Conservation (phyloP, 2,329 filamentous ascomycete genomes). For the Exophiala mesophila region DNA sequence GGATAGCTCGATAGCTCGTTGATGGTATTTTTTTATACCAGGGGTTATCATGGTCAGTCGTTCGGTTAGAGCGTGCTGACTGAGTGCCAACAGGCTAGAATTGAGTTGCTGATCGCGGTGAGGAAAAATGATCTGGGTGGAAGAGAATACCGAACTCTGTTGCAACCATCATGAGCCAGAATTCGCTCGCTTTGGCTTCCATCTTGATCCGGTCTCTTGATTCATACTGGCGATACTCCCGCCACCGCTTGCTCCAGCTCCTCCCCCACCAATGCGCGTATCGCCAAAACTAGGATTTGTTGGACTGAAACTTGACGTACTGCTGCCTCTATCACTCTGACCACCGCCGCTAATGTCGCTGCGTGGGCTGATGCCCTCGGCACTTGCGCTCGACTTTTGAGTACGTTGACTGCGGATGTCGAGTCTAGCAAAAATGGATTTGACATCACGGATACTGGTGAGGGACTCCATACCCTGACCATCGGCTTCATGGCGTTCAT, state of each 20-base stretch:
- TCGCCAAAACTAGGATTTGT: slow-evolving; percentile 12
- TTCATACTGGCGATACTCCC: not conserved
- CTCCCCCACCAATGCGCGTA: too few species aligned
- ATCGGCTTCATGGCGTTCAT: slow-evolving; percentile 57
- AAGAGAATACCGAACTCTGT: too few species aligned
- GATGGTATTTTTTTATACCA: too few species aligned
- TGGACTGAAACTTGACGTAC: slow-evolving; percentile 17
- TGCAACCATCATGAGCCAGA: slow-evolving; percentile 4
- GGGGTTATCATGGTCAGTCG: too few species aligned
- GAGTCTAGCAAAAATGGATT: slow-evolving; percentile 64
- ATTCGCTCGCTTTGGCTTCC: slow-evolving; percentile 5
- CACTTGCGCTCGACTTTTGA: not conserved
- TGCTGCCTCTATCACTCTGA: slow-evolving; percentile 15
- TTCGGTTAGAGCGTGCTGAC: too few species aligned
- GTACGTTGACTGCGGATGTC: slow-evolving; percentile 44
- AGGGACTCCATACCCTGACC: slow-evolving; percentile 29
- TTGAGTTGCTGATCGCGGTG: too few species aligned
- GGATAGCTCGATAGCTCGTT: too few species aligned
- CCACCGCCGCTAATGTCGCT: slow-evolving; percentile 12
- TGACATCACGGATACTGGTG: slow-evolving; percentile 64
- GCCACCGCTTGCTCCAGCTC: too few species aligned
- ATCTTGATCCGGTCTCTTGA: not conserved
- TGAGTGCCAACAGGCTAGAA: too few species aligned
- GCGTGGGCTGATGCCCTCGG: slow-evolving; percentile 9
- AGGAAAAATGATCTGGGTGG: too few species aligned